Evolutionary conservation across 176 grass and related monocot species (phyloP).

Genomic region (Typha latifolia): DNA sequence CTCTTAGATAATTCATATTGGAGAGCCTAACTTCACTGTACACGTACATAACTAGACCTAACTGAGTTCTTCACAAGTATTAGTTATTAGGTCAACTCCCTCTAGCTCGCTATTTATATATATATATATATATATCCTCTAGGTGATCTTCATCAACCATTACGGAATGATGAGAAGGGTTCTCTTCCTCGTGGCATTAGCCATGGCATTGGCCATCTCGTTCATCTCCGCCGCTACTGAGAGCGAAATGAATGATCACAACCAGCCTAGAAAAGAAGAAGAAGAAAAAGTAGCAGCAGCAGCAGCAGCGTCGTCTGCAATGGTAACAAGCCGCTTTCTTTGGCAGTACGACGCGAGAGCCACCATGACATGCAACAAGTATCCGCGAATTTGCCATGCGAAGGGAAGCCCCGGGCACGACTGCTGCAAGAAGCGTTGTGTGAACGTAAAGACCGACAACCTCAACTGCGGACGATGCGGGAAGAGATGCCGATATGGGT

Average conservation of each 20-base stretch:
- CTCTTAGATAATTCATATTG: not conserved
- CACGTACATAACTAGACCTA: not conserved
- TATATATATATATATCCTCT: not conserved
- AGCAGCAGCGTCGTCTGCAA: not conserved
- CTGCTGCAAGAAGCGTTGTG: slow-evolving; percentile 26
- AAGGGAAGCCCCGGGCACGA: slow-evolving; percentile 21
- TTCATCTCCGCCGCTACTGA: not conserved
- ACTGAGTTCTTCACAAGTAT: not conserved
- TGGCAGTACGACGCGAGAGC: not conserved
- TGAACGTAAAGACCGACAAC: slow-evolving; percentile 19
- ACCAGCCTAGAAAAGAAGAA: too few relatives aligned
- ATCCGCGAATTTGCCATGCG: slow-evolving; percentile 13
- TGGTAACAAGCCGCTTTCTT: not conserved
- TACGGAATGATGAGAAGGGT: not conserved
- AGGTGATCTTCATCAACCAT: not conserved
- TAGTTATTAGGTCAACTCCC: not conserved
- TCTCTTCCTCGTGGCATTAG: not conserved
- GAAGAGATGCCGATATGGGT: slow-evolving; percentile 20
- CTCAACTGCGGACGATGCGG: slow-evolving; percentile 26
- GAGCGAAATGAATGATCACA: not conserved
- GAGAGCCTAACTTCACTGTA: not conserved
- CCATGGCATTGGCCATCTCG: slow-evolving; percentile 1
- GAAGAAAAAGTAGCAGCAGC: too few relatives aligned
- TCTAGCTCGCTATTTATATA: not conserved
- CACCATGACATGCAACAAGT: slow-evolving; percentile 19